These are phyloP conservation scores for Pseudocercospora crystallina DNA, from an alignment of 2,329 filamentous ascomycete species.

Conservation along the genomic window DNA sequence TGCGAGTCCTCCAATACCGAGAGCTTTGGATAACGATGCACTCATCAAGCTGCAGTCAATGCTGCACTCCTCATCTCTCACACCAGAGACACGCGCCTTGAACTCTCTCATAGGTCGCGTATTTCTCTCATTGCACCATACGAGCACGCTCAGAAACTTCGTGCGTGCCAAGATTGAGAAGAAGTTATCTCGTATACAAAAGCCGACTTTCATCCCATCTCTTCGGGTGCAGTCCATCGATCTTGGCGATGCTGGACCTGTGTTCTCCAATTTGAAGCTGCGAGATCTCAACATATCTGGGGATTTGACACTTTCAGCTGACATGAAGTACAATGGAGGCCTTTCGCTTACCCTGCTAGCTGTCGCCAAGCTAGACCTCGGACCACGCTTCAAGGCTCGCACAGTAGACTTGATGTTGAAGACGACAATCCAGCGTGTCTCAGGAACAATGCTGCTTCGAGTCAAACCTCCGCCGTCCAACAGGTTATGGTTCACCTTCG, in stretches of 20 bases:
- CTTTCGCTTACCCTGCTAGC: slow-evolving; percentile 87
- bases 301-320: slow-evolving; percentile 81
- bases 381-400: slow-evolving; percentile 80
- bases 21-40: slow-evolving; percentile 78
- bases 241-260: slow-evolving; percentile 81
- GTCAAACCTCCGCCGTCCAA: slow-evolving; percentile 96
- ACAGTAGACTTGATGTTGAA: slow-evolving; percentile 89
- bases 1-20: slow-evolving; percentile 65
- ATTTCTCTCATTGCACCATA: slow-evolving; percentile 86
- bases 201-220: slow-evolving; percentile 83
- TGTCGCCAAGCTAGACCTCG: slow-evolving; percentile 89
- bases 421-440: slow-evolving; percentile 77
- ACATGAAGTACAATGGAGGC: slow-evolving; percentile 84
- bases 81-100: slow-evolving; percentile 86
- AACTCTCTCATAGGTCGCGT: slow-evolving; percentile 87
- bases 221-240: slow-evolving; percentile 81
- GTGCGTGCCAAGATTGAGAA: slow-evolving; percentile 87
- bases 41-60: slow-evolving; percentile 87
- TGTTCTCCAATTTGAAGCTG: slow-evolving; percentile 82
- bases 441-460: slow-evolving; percentile 80
- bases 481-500: slow-evolving; percentile 92
- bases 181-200: slow-evolving; percentile 92
- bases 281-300: slow-evolving; percentile 90
- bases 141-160: slow-evolving; percentile 73
- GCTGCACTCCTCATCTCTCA: slow-evolving; percentile 79